Base-by-base conservation (phyloP, 2,329 filamentous ascomycete species). In the Magnaporthiopsis rhizophila region DNA sequence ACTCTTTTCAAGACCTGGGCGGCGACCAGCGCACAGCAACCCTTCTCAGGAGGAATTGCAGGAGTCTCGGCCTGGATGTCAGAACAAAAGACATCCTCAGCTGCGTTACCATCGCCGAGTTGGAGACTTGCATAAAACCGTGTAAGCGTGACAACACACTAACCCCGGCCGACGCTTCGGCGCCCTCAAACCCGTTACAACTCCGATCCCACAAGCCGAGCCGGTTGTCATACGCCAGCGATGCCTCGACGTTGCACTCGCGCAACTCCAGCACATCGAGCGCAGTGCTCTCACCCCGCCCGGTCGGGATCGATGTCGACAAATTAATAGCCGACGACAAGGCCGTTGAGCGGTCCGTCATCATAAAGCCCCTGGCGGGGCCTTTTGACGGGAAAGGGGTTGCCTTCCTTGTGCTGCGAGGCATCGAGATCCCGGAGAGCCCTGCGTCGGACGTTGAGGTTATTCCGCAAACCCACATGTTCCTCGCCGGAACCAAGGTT, bases 381-480 rank as follows among this genome's bases (percentile, higher is more conserved):
- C 75, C 78, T 18, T 78, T 84, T 60, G 81, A 84, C 66, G 80
- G 78, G 18, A 80, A 79, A 66, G 71, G 79, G 38, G 78, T 83
- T 36, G 81, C 79, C 56, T 75, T 83, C 62, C 67, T 83, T 68
- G 79, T 77, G 28, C 70, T 82, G 21, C 34, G 18, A 6, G 62
- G 21, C 24, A 64, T 71, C 63, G 71, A 72, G 65, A 70, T 71
- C 45, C 66, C 69, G n/a, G 69, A 71, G 8, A 67, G 70, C n/a
- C 71, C 72, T 56, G 71, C 71, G 58, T 69, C 70, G 50, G 71
- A 77, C 28, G 69, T 80, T 63, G 72, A 74, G 61, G 69, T 80
- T 21, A 73, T 75, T 12, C 68, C 72, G 13, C 71, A 73, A 13
- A 70, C 73, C 1, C 78, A 79, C 60, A 75, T 75, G 65, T 74